Base-by-base conservation (phyloP, 805 yeast species). In the Kodamaea nitidulidarum region DNA sequence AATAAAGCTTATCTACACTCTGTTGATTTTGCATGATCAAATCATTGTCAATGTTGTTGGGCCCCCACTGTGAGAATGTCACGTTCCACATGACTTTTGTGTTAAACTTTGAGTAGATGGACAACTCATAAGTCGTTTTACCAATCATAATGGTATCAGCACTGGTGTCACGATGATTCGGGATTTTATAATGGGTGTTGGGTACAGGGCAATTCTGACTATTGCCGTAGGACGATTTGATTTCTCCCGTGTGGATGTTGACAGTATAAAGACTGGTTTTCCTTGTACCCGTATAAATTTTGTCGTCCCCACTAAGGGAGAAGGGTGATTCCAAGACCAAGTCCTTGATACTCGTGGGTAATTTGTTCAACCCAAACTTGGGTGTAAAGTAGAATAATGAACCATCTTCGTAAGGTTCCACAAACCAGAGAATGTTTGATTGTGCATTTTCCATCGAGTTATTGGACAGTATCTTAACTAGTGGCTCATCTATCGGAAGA, bases 401-500 rank as follows among this genome's bases (percentile, higher is more conserved):
- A 1, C 98, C 98, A 42, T 85, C 95, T 4, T 80, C 81, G 47
- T 73, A 76, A 0, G 98, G 98, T 50, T 93, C 98, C 1, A 93
- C 91, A 38, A 91, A 81, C 91, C 97, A 85, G 0, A 82, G 75
- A 37, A 63, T 55, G 44, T 64, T 65, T 4, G 61, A 45, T 7
- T 45, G 50, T 8, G 53, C 20, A 26, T 39, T 49, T 41, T 56
- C 42, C 28, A 34, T 31, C 6, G 50, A 38, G 17, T 36, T 46
- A 40, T 60, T 59, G 12, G 63, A 47, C 44, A 49, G 60, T 4
- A 68, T 70, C 21, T 63, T 60, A 8, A 84, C 86, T 38, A 84
- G 61, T 0, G 95, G 82, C 2, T 73, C 75, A 14, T 75, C 76
- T 2, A 85, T 78, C 4, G 77, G 75, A 2, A 88, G 60, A 0